Conservation (phyloP, 2,329 filamentous ascomycete species). For the Cercospora janseana region DNA sequence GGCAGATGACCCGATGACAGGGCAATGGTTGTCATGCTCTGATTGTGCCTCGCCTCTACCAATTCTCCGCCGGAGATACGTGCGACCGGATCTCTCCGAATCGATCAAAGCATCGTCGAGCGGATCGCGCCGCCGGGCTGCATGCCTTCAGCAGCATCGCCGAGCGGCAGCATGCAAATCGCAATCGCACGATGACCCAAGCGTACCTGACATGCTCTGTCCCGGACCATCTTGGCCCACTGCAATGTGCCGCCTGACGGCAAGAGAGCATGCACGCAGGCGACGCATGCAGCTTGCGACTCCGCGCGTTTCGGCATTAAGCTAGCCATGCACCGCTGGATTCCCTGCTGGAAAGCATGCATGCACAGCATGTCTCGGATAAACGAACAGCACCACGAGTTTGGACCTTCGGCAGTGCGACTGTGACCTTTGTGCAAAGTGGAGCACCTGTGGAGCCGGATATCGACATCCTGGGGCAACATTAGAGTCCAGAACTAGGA, state of each 20-base stretch:
- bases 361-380: not conserved
- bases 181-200: not conserved
- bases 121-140: not conserved
- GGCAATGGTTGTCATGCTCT: no score
- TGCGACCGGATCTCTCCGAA: not conserved
- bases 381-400: conserved; percentile 6
- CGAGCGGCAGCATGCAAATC: not conserved
- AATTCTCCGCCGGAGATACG: not conserved
- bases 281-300: not conserved
- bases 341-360: not conserved
- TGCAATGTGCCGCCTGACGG: not conserved
- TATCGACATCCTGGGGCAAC: not conserved
- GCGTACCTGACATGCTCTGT: not conserved
- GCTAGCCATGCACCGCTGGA: not conserved
- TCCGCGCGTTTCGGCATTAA: conserved; percentile 2
- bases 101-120: not conserved
- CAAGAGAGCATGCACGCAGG: not conserved
- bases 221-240: not conserved
- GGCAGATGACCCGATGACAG: conserved; percentile 13
- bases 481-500: not conserved
- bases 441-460: not conserved
- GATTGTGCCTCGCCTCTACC: not conserved
- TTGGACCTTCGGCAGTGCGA: not conserved
- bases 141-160: not conserved
- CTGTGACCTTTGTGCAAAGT: conserved; percentile 1